Percentiles rank a stretch among this genome's conserved stretches.
phyloP scores from a whole-genome alignment of 2,329 filamentous ascomycete species.

The Aureobasidium sp. region DNA sequence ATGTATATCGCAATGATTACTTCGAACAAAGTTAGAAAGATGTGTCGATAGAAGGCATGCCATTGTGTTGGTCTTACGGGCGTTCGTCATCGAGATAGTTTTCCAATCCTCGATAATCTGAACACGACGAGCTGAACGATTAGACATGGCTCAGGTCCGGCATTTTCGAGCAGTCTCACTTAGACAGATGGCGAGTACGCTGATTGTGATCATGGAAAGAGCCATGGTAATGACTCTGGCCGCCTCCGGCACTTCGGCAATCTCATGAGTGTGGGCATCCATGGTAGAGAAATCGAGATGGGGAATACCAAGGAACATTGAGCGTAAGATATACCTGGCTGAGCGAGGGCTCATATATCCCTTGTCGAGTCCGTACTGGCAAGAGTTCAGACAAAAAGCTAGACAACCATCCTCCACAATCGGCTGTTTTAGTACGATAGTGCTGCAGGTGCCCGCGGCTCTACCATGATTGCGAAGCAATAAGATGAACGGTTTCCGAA shows the following conservation, averaged over 20 bases:
- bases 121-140: slow-evolving; percentile 17
- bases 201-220: slow-evolving; percentile 21
- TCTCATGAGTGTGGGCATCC: background rate
- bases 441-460: background rate
- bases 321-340: background rate
- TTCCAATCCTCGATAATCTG: slow-evolving; percentile 21
- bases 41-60: slow-evolving; percentile 7
- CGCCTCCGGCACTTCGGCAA: background rate
- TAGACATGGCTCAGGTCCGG: background rate
- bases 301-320: background rate
- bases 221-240: slow-evolving; percentile 19
- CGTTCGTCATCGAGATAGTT: slow-evolving; percentile 18
- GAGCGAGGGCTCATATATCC: background rate
- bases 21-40: slow-evolving; percentile 21
- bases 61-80: slow-evolving; percentile 8
- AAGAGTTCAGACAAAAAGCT: background rate
- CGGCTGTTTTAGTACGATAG: background rate
- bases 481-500: background rate
- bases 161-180: background rate
- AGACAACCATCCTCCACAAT: background rate
- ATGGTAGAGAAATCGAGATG: background rate
- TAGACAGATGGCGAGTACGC: slow-evolving; percentile 18
- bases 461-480: background rate
- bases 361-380: background rate
- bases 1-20: slow-evolving; percentile 52